Percentiles rank a stretch among this genome's conserved stretches.
These are phyloP conservation scores for Bipolaris bicolor DNA, from an alignment of 2,329 filamentous ascomycete genomes.

Conservation along the genomic window DNA sequence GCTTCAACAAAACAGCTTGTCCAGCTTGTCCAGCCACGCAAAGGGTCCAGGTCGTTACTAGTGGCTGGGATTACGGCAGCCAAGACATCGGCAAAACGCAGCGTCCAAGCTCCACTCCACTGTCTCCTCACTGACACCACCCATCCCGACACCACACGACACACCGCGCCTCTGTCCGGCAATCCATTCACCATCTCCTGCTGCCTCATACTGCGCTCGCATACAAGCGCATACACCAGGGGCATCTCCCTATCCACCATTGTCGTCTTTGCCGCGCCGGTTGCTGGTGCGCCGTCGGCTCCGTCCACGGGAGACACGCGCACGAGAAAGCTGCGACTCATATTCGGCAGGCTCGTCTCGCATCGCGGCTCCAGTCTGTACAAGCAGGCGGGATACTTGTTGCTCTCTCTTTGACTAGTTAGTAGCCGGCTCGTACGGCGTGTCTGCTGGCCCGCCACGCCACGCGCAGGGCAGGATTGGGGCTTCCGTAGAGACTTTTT, in stretches of 20 bases:
- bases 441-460: slow-evolving; percentile 29
- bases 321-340: slow-evolving; percentile 31
- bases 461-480: slow-evolving; percentile 28
- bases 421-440: slow-evolving; percentile 27
- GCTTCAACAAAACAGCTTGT: slow-evolving; percentile 8
- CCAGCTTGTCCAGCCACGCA: slow-evolving; percentile 8
- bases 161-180: slow-evolving; percentile 23
- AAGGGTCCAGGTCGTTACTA: slow-evolving; percentile 10
- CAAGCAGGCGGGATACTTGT: slow-evolving; percentile 23
- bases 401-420: slow-evolving; percentile 37
- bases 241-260: slow-evolving; percentile 4
- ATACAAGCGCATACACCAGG: slow-evolving; percentile 15
- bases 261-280: slow-evolving; percentile 16
- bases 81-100: slow-evolving; percentile 31
- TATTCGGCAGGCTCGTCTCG: slow-evolving; percentile 26
- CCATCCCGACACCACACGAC: slow-evolving; percentile 36
- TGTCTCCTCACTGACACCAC: slow-evolving; percentile 37
- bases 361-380: slow-evolving; percentile 25
- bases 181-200: slow-evolving; percentile 22
- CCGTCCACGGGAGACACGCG: slow-evolving; percentile 24
- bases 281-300: slow-evolving; percentile 23
- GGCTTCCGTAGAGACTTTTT: slow-evolving; percentile 46
- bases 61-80: slow-evolving; percentile 17
- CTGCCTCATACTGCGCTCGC: slow-evolving; percentile 16
- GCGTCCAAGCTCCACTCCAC: slow-evolving; percentile 35